Conservation (phyloP, 495 filamentous ascomycete genomes). For the Neurospora sp. region DNA sequence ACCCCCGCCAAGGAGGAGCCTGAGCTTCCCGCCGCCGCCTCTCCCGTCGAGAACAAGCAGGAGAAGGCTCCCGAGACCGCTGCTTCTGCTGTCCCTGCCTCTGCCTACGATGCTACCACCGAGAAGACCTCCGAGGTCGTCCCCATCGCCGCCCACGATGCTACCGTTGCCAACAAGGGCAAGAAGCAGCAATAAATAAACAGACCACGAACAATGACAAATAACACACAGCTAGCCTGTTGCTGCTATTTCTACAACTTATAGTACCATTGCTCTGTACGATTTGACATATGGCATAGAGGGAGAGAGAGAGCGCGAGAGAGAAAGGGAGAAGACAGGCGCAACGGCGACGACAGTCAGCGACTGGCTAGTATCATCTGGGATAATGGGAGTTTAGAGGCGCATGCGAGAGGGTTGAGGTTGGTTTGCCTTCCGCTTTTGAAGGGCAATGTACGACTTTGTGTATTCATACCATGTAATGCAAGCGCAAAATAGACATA, state of each 20-base stretch:
- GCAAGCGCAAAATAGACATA: conserved; percentile 3
- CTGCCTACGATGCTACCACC: neutral
- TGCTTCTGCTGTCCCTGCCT: neutral
- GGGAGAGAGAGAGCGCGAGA: neutral
- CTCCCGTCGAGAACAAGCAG: neutral
- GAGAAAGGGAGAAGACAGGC: neutral
- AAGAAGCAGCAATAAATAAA: conserved; percentile 11
- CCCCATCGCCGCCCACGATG: conserved; percentile 15
- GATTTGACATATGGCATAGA: neutral
- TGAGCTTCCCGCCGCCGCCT: neutral
- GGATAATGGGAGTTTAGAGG: neutral
- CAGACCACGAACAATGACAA: neutral
- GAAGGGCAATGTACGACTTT: conserved; percentile 7
- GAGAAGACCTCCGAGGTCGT: neutral
- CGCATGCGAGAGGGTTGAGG: neutral
- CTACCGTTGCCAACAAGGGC: conserved; percentile 18
- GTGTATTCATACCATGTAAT: conserved; percentile 10
- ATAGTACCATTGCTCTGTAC: neutral
- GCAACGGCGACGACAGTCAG: neutral
- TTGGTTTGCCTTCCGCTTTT: neutral
- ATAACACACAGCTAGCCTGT: neutral
- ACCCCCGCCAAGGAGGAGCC: conserved; percentile 2
- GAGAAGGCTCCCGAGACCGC: neutral
- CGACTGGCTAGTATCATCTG: neutral
- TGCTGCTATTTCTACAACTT: neutral